These are phyloP conservation scores for Vicia faba DNA, from an alignment of 306 rosid species.

Conservation along the genomic window DNA sequence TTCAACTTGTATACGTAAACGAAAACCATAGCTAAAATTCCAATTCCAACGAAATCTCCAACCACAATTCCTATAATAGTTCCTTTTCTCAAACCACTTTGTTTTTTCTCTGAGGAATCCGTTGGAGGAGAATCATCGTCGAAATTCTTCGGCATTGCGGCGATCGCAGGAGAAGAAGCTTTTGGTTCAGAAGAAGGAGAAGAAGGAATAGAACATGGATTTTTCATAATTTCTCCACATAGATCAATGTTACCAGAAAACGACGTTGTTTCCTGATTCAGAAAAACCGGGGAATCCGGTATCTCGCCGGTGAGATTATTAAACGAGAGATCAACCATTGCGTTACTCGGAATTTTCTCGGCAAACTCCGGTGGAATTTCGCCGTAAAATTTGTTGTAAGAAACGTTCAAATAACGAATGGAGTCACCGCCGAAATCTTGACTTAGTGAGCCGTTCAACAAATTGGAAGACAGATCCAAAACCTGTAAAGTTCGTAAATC, in stretches of 20 bases:
- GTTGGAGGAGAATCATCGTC: slow-evolving; percentile 50
- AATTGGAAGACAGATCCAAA: slow-evolving; percentile 82
- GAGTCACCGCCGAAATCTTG: slow-evolving; percentile 57
- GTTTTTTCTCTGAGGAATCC: not conserved
- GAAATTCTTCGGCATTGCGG: slow-evolving; percentile 67
- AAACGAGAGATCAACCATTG: slow-evolving; percentile 76
- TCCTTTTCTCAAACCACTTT: slow-evolving; percentile 50
- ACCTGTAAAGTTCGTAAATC: slow-evolving; percentile 45
- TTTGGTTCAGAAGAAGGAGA: slow-evolving; percentile 53
- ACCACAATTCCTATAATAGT: slow-evolving; percentile 69
- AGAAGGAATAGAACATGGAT: slow-evolving; percentile 65
- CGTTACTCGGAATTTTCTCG: slow-evolving; percentile 48
- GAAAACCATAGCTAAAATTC: slow-evolving; percentile 54
- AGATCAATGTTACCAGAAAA: slow-evolving; percentile 63
- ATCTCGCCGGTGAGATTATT: slow-evolving; percentile 68
- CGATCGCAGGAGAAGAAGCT: slow-evolving; percentile 64
- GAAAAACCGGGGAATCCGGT: slow-evolving; percentile 51
- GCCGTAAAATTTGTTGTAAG: slow-evolving; percentile 69
- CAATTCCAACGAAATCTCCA: slow-evolving; percentile 64
- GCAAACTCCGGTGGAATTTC: slow-evolving; percentile 59
- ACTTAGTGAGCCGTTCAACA: slow-evolving; percentile 74
- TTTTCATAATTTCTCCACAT: slow-evolving; percentile 58
- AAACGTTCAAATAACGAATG: slow-evolving; percentile 60
- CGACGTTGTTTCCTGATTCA: slow-evolving; percentile 44
- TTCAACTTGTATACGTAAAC: slow-evolving; percentile 52